Evolutionary conservation across 495 filamentous ascomycete genomes (phyloP).

Genomic region (Trichoderma erinaceum): DNA sequence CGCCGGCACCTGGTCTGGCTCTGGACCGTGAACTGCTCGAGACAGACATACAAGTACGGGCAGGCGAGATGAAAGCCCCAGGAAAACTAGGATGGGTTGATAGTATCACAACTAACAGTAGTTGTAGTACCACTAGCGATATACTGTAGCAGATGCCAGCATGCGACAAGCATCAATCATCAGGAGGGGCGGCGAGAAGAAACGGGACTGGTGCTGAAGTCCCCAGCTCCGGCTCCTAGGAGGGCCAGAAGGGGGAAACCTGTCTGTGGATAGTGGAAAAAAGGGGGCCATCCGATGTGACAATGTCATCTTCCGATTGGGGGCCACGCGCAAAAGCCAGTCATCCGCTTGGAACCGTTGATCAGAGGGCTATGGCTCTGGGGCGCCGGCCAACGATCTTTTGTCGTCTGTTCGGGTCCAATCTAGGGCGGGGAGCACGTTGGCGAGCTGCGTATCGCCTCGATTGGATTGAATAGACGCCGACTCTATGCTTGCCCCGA

Average conservation of each 20-base stretch:
- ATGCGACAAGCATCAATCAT: neutral
- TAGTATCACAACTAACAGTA: neutral
- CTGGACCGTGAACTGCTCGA: neutral
- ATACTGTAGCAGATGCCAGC: neutral
- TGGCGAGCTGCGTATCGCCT: neutral
- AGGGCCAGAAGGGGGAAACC: neutral
- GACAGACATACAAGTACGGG: neutral
- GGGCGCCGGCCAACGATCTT: slow-evolving; percentile 1
- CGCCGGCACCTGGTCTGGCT: slow-evolving; percentile 1
- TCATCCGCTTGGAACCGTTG: neutral
- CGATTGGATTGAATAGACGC: slow-evolving; percentile 16
- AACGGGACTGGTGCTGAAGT: too few species aligned
- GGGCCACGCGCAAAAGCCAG: slow-evolving; percentile 3
- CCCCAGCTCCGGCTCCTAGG: too few species aligned
- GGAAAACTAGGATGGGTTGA: neutral
- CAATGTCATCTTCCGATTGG: slow-evolving; percentile 12
- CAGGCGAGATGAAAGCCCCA: neutral
- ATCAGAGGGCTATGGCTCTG: slow-evolving; percentile 5
- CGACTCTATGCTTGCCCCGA: neutral
- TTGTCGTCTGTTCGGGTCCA: neutral
- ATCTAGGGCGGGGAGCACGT: neutral
- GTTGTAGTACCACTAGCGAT: neutral
- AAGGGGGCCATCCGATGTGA: slow-evolving; percentile 7
- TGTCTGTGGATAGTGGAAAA: neutral
- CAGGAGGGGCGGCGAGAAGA: neutral